These are phyloP conservation scores for Wickerhamiella australiensis DNA, from an alignment of 805 yeast genomes.

Conservation along the genomic window DNA sequence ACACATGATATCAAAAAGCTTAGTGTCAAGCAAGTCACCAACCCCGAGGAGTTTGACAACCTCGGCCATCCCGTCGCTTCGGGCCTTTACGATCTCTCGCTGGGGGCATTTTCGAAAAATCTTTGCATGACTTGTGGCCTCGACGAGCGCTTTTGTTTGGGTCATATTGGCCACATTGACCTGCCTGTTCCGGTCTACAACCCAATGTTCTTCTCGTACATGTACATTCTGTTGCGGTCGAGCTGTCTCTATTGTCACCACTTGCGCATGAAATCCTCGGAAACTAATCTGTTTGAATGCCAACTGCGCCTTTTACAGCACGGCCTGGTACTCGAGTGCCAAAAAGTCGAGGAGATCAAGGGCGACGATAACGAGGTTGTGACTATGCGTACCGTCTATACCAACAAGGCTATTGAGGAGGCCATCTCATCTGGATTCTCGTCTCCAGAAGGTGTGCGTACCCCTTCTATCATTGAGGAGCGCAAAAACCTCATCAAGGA, in stretches of 20 bases:
- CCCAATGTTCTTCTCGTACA: slow-evolving; percentile 85
- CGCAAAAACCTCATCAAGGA: slow-evolving; percentile 62
- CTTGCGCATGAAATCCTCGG: slow-evolving; percentile 57
- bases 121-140: slow-evolving; percentile 92
- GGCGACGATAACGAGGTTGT: slow-evolving; percentile 30
- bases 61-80: slow-evolving; percentile 91
- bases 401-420: slow-evolving; percentile 52
- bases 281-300: slow-evolving; percentile 65
- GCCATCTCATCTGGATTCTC: slow-evolving; percentile 72
- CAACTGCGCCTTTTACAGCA: slow-evolving; percentile 73
- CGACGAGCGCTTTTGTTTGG: slow-evolving; percentile 90
- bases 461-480: slow-evolving; percentile 80
- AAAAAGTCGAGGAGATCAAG: slow-evolving; percentile 55
- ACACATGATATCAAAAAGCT: slow-evolving; percentile 71
- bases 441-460: slow-evolving; percentile 51
- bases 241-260: slow-evolving; percentile 84
- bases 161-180: slow-evolving; percentile 97
- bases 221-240: slow-evolving; percentile 72
- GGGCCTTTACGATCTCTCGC: slow-evolving; percentile 87
- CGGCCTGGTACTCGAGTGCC: slow-evolving; percentile 72
- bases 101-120: slow-evolving; percentile 86
- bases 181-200: slow-evolving; percentile 91
- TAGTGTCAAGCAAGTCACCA: slow-evolving; percentile 90
- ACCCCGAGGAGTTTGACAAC: slow-evolving; percentile 91
- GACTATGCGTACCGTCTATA: slow-evolving; percentile 54